Percentiles rank a stretch among this genome's conserved stretches.
Evolutionary conservation across 1,284 basidiomycete species (phyloP).

Genomic region (Cerrena zonata): DNA sequence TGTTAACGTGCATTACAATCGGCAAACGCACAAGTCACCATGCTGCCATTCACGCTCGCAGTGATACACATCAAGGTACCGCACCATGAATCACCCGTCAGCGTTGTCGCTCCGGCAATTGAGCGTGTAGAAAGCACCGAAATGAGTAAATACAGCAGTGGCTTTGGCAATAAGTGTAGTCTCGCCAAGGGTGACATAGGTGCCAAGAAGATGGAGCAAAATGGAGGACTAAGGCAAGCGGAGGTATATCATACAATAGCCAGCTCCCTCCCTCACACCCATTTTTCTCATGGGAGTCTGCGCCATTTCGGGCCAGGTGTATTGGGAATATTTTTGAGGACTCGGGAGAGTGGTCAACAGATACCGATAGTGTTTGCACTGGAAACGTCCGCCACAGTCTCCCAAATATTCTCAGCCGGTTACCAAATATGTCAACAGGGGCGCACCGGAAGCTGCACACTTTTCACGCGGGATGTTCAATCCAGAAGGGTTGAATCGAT

Average conservation of each 20-base stretch:
- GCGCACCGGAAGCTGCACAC: background rate
- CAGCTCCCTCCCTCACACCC: background rate
- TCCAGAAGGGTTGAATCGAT: slow-evolving; percentile 4
- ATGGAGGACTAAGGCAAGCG: background rate
- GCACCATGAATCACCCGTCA: slow-evolving; percentile 39
- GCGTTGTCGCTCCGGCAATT: slow-evolving; percentile 17
- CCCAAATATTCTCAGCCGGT: background rate
- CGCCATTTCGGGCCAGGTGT: background rate
- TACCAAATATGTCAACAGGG: background rate
- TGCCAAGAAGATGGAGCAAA: slow-evolving; percentile 13
- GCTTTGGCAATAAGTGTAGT: slow-evolving; percentile 9
- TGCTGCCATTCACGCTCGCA: slow-evolving; percentile 36
- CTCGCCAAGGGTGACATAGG: slow-evolving; percentile 3
- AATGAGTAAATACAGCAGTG: slow-evolving; percentile 7
- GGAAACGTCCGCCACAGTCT: background rate
- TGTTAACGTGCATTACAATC: slow-evolving; percentile 8
- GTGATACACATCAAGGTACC: slow-evolving; percentile 41
- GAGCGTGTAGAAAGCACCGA: slow-evolving; percentile 4
- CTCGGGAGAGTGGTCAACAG: no score
- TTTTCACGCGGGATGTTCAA: background rate
- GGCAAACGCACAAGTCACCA: slow-evolving; percentile 45
- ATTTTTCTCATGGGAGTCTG: background rate
- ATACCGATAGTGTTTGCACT: background rate
- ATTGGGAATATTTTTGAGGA: background rate
- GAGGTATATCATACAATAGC: background rate